Evolutionary conservation across 192 early-diverging fungal species (phyloP).

Genomic region (Rhizophagus prolifer): DNA sequence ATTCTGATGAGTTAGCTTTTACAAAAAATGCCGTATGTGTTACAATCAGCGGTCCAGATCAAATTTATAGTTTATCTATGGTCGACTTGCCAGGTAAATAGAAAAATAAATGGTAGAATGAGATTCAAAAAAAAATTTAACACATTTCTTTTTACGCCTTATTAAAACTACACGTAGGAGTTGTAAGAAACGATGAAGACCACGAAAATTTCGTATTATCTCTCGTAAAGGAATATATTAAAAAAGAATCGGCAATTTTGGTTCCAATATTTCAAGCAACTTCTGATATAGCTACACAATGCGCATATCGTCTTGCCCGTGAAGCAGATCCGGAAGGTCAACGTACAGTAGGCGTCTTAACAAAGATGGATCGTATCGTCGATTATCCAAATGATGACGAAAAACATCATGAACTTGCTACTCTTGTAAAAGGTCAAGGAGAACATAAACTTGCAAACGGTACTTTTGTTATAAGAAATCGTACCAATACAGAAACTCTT

Average conservation of each 20-base stretch:
- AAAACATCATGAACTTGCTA: background rate
- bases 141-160: background rate
- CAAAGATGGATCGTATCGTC: background rate
- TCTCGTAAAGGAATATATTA: slow-evolving; percentile 1
- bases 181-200: background rate
- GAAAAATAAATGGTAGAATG: background rate
- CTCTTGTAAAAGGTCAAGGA: background rate
- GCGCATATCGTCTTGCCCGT: background rate
- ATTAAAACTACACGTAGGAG: background rate
- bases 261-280: slow-evolving; percentile 5
- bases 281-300: background rate
- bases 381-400: background rate
- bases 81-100: background rate
- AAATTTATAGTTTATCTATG: background rate
- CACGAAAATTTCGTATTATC: background rate
- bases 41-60: background rate
- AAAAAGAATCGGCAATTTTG: background rate
- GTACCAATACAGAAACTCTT: no score
- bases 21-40: background rate
- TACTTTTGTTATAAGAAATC: no score
- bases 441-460: background rate
- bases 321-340: background rate
- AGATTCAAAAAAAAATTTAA: background rate
- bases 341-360: background rate
- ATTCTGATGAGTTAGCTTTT: background rate